Evolutionary conservation across 805 yeast genomes (phyloP).

Genomic region (Metschnikowia henanensis): DNA sequence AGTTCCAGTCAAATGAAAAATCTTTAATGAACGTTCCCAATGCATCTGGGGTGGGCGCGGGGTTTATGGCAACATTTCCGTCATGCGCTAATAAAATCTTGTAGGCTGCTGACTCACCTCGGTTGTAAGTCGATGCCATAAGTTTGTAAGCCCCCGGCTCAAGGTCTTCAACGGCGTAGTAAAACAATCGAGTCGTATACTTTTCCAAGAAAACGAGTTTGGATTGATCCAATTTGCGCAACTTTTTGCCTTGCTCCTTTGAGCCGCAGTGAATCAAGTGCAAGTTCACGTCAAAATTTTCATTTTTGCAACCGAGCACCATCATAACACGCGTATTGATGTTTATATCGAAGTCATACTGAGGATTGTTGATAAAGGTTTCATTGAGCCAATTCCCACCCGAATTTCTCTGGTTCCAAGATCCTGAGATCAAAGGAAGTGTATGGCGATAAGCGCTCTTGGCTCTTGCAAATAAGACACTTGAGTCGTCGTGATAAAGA

Average conservation of each 20-base stretch:
- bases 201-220: conserved; percentile 27
- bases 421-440: conserved; percentile 28
- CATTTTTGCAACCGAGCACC: conserved; percentile 17
- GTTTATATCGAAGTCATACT: conserved; percentile 34
- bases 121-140: conserved; percentile 47
- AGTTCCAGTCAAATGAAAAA: conserved; percentile 36
- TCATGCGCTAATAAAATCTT: conserved; percentile 30
- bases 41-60: conserved; percentile 23
- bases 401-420: conserved; percentile 44
- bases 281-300: conserved; percentile 34
- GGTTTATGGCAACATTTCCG: conserved; percentile 5
- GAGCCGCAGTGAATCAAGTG: conserved; percentile 45
- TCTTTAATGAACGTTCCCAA: conserved; percentile 36
- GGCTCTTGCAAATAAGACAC: conserved; percentile 30
- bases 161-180: conserved; percentile 20
- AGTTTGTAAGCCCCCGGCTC: conserved; percentile 43
- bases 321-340: conserved; percentile 15
- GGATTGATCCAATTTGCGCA: conserved; percentile 23
- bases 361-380: conserved; percentile 56
- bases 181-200: conserved; percentile 39
- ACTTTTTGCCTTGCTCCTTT: conserved; percentile 20
- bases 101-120: conserved; percentile 28
- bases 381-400: conserved; percentile 58
- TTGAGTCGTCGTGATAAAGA: conserved; percentile 26
- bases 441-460: conserved; percentile 19